phyloP scores from a whole-genome alignment of 805 yeast genomes.

The Metschnikowia koreensis region DNA sequence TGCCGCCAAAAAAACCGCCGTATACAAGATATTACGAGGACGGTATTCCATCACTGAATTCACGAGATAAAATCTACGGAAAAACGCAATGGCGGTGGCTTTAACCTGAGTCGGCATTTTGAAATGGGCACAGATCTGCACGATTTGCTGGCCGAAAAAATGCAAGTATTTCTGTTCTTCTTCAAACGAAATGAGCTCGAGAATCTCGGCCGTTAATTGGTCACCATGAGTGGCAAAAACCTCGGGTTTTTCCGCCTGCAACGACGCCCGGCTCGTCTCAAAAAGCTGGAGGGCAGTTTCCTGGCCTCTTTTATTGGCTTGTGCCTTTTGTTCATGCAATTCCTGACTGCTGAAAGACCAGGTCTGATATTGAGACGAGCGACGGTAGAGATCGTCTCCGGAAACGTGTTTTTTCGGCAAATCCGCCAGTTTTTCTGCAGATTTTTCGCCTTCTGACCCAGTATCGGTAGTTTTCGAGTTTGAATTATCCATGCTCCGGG shows the following conservation, averaged over 20 bases:
- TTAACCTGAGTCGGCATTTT: constrained; percentile 84
- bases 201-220: constrained; percentile 32
- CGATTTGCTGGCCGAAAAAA: constrained; percentile 71
- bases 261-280: constrained; percentile 20
- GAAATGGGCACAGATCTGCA: constrained; percentile 67
- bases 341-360: constrained; percentile 80
- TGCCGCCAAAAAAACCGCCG: constrained; percentile 83
- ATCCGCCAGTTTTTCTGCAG: neutral
- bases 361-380: constrained; percentile 75
- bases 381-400: constrained; percentile 84
- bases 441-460: neutral
- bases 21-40: constrained; percentile 73
- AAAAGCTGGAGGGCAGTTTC: constrained; percentile 32
- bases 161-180: constrained; percentile 71
- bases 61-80: constrained; percentile 74
- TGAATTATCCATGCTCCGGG: neutral
- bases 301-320: constrained; percentile 57
- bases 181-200: constrained; percentile 50
- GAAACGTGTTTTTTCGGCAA: constrained; percentile 36
- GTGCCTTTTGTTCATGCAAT: constrained; percentile 47
- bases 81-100: constrained; percentile 81
- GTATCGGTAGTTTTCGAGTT: neutral
- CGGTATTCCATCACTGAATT: constrained; percentile 85
- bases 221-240: constrained; percentile 29
- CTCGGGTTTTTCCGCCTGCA: constrained; percentile 25